Evolutionary conservation across 1,139 yeast genomes (phyloP).

Genomic region (Geotrichum reessii): DNA sequence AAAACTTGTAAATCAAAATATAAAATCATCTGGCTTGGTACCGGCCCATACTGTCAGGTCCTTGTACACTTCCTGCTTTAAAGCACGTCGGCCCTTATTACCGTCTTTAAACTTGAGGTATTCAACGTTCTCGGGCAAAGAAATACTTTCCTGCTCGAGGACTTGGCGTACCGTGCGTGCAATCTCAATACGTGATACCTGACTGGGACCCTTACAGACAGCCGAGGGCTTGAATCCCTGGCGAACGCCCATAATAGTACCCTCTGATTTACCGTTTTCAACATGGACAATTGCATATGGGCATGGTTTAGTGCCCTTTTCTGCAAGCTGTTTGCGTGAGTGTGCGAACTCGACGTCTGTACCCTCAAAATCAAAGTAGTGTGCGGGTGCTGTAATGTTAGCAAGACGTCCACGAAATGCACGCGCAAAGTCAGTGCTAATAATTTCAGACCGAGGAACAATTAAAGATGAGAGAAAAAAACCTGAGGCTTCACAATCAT

Average conservation of each 20-base stretch:
- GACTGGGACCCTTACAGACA: conserved; percentile 25
- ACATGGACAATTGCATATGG: conserved; percentile 25
- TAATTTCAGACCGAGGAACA: conserved; percentile 41
- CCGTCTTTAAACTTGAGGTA: conserved; percentile 15
- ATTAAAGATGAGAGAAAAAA: conserved; percentile 52
- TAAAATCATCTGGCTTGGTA: conserved; percentile 32
- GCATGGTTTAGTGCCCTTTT: conserved; percentile 22
- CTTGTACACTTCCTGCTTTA: conserved; percentile 25
- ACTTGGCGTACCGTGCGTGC: conserved; percentile 11
- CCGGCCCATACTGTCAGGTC: conserved; percentile 29
- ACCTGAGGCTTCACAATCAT: conserved; percentile 21
- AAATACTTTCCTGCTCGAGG: conserved; percentile 1
- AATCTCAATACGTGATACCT: conserved; percentile 23
- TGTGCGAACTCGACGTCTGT: conserved; percentile 11
- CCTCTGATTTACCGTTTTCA: conserved; percentile 23
- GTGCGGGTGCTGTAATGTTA: not conserved
- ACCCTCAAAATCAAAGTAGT: conserved; percentile 8
- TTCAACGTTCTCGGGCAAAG: not conserved
- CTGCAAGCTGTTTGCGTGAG: conserved; percentile 1
- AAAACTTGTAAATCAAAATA: not conserved
- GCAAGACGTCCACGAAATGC: conserved; percentile 29
- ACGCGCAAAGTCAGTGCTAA: conserved; percentile 42
- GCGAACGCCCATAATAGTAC: conserved; percentile 32
- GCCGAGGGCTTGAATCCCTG: conserved; percentile 33
- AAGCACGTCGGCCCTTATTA: conserved; percentile 19